Percentiles rank a stretch among this genome's conserved stretches.
Evolutionary conservation across 495 filamentous ascomycete genomes (phyloP).

Genomic region (Penicillium goetzii): DNA sequence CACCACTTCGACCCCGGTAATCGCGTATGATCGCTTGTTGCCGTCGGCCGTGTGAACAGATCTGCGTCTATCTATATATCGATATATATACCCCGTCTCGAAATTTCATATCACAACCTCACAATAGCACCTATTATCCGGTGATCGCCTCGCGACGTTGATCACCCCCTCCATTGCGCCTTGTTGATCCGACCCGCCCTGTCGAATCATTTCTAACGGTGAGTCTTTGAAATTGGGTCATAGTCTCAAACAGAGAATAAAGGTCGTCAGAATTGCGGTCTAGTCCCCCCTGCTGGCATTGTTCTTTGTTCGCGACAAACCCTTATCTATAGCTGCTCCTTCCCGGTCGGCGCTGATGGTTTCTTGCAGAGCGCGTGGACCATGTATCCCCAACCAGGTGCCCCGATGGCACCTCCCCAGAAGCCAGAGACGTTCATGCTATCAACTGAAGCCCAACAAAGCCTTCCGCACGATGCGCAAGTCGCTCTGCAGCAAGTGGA

Average conservation of each 20-base stretch:
- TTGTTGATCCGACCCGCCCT: slow-evolving; percentile 10
- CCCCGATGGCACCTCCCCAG: slow-evolving; percentile 71
- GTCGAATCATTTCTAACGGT: slow-evolving; percentile 12
- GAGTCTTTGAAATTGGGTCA: slow-evolving; percentile 10
- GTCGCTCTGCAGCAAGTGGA: slow-evolving; percentile 98
- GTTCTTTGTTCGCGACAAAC: slow-evolving; percentile 24
- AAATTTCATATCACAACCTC: neutral
- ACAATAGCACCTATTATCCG: neutral
- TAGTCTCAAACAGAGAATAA: slow-evolving; percentile 9
- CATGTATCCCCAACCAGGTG: slow-evolving; percentile 58
- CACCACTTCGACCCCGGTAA: slow-evolving; percentile 23
- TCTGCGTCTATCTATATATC: neutral
- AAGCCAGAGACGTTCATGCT: slow-evolving; percentile 99
- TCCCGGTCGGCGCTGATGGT: slow-evolving; percentile 28
- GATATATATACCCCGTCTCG: slow-evolving; percentile 11
- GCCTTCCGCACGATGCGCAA: slow-evolving; percentile 92
- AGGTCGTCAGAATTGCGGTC: neutral
- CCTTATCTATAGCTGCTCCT: slow-evolving; percentile 24
- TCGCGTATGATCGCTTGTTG: slow-evolving; percentile 26
- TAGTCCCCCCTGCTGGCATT: slow-evolving; percentile 5
- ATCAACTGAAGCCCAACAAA: slow-evolving; percentile 93
- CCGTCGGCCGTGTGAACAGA: slow-evolving; percentile 8
- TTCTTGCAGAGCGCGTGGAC: slow-evolving; percentile 17
- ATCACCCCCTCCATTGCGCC: neutral
- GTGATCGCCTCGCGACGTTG: slow-evolving; percentile 9